These are phyloP conservation scores for Dothistroma septosporum DNA, from an alignment of 2,329 filamentous ascomycete genomes.

Conservation along the genomic window DNA sequence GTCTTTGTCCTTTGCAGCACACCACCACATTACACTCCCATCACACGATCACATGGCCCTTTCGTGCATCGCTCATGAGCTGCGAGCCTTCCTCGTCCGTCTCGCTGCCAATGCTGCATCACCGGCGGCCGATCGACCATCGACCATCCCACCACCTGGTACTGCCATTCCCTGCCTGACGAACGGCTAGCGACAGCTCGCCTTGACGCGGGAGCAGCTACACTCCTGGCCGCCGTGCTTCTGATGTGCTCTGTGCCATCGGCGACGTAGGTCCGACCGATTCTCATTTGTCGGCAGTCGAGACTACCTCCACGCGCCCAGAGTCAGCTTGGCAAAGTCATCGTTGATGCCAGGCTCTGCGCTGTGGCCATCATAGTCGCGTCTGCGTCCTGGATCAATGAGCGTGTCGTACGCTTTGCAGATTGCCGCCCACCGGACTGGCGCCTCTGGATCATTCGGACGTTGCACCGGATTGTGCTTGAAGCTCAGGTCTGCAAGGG, in stretches of 20 bases:
- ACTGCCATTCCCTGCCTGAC: not conserved
- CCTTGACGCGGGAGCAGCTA: not conserved
- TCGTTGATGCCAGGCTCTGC: constrained; percentile 1
- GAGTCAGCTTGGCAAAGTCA: not conserved
- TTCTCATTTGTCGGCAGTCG: not conserved
- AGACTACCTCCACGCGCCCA: not conserved
- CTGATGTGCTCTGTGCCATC: not conserved
- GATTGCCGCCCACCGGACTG: constrained; percentile 25
- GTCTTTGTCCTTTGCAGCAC: not conserved
- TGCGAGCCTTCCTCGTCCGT: not conserved
- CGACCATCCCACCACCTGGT: not conserved
- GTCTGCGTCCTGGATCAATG: constrained; percentile 18
- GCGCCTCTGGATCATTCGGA: constrained; percentile 26
- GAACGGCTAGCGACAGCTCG: not conserved
- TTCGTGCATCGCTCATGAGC: not conserved
- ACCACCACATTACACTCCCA: not conserved
- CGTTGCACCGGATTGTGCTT: constrained; percentile 22
- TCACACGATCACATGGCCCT: not conserved
- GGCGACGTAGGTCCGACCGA: not conserved
- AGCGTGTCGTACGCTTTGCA: constrained; percentile 24
- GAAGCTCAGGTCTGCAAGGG: constrained; percentile 15
- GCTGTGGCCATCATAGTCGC: constrained; percentile 20
- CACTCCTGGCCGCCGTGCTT: not conserved
- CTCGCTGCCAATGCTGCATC: not conserved
- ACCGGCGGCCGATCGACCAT: not conserved